Evolutionary conservation across 257 asterid genomes (phyloP).

Genomic region (Primulina eburnea): DNA sequence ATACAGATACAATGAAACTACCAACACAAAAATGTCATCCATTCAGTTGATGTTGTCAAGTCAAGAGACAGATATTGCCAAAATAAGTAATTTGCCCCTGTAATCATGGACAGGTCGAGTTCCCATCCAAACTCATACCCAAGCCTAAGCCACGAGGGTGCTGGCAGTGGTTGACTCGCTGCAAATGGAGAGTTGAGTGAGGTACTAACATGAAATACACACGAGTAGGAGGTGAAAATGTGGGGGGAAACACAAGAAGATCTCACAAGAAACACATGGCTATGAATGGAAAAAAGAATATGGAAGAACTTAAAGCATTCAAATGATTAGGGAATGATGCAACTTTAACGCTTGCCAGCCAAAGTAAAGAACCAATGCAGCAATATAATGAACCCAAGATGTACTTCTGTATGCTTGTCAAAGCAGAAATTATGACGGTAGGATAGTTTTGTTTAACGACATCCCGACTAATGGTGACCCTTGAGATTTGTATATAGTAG

Average conservation of each 20-base stretch:
- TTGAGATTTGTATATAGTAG: no score
- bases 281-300: neutral
- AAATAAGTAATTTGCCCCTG: neutral
- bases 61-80: neutral
- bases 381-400: no score
- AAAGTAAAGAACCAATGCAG: neutral
- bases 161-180: conserved; percentile 71
- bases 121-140: neutral
- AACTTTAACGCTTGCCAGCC: neutral
- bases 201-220: neutral
- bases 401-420: no score
- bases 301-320: neutral
- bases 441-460: neutral
- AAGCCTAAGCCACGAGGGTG: conserved; percentile 51
- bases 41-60: neutral
- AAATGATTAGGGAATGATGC: neutral
- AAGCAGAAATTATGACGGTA: no score
- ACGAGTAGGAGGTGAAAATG: no score
- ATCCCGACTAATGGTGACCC: neutral
- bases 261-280: neutral
- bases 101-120: neutral
- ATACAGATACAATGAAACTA: neutral
- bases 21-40: neutral
- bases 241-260: no score
- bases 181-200: conserved; percentile 22